Evolutionary conservation across 2,329 filamentous ascomycete species (phyloP).

Genomic region (Knufia petricola): DNA sequence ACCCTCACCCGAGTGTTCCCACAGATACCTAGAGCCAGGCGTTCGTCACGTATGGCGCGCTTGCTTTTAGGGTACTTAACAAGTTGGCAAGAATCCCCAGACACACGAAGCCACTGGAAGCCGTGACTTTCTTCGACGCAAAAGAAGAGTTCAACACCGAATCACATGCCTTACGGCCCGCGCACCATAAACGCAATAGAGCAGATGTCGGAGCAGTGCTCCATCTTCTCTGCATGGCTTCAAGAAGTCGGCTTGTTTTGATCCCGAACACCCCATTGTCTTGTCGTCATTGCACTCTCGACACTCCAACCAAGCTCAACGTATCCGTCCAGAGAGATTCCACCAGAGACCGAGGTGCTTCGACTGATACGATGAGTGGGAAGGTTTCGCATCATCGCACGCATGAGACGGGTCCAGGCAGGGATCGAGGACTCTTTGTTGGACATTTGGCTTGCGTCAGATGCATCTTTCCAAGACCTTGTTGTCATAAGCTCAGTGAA

Average conservation of each 20-base stretch:
- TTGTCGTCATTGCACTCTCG: conserved; percentile 1
- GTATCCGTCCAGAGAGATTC: neutral
- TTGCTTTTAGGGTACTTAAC: neutral
- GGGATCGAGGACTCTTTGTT: neutral
- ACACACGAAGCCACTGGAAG: neutral
- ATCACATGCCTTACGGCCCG: neutral
- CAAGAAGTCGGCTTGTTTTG: neutral
- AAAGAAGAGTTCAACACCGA: neutral
- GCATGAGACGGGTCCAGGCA: neutral
- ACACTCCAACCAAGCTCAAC: neutral
- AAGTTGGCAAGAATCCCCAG: neutral
- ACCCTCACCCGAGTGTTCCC: neutral
- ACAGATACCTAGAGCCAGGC: neutral
- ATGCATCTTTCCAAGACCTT: neutral
- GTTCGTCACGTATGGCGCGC: neutral
- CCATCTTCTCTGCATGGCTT: neutral
- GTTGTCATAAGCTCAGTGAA: neutral
- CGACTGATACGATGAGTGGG: neutral
- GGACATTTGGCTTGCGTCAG: neutral
- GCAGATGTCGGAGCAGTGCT: neutral
- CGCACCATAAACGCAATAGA: neutral
- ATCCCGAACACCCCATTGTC: neutral
- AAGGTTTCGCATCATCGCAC: neutral
- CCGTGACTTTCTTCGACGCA: neutral
- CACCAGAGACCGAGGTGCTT: neutral